Evolutionary conservation across 768 basidiomycete species (phyloP), one percentile per base, ranked within the genome.

Genomic region (Gelatoporia subvermispora): DNA sequence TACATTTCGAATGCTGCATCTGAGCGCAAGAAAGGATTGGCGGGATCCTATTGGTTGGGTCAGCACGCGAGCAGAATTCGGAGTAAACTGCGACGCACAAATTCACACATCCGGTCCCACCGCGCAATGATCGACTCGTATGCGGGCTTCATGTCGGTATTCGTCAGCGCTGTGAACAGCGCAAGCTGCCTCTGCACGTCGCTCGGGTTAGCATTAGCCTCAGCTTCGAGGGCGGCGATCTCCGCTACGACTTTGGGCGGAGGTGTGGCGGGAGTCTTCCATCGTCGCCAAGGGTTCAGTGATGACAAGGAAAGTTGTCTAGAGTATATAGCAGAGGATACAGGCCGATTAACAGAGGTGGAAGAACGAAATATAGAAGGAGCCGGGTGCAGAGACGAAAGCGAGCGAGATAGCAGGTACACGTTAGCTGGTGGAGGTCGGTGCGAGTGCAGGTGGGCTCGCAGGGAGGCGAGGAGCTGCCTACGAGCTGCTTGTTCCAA

Each of bases 51-150:
- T 20, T 34, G 23, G 22, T 2, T 38, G 3, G 43, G 41, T 46
- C 37, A 45, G 52, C 40, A 41, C 43, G 43, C 49, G 43, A 46
- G 21, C 43, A 39, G 24, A 17, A 42, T 23, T 24, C 28, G 34
- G 15, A 3, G 20, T 43, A 11, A 16, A 28, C 36, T 8, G 8
- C 40, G 24, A 80, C 87, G 57, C 68, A 91, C 90, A 61, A 85
- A 89, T 76, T 91, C 85, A 58, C 78, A 79, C 76, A 84, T 81
- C 55, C 82, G 75, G 62, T 93, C 89, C 89, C 90, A 93, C 47
- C 88, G 79, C 59, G 71, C 81, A 48, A 89, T 79, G 48, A 91
- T 68, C 20, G 86, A 69, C 50, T 89, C 83, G 63, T 84, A 84
- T 0, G 81, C 88, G 11, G 82, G 74, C 48, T 77, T 80, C 28